phyloP scores from a whole-genome alignment of 2,329 filamentous ascomycete species.

The Pezicula radicicola region DNA sequence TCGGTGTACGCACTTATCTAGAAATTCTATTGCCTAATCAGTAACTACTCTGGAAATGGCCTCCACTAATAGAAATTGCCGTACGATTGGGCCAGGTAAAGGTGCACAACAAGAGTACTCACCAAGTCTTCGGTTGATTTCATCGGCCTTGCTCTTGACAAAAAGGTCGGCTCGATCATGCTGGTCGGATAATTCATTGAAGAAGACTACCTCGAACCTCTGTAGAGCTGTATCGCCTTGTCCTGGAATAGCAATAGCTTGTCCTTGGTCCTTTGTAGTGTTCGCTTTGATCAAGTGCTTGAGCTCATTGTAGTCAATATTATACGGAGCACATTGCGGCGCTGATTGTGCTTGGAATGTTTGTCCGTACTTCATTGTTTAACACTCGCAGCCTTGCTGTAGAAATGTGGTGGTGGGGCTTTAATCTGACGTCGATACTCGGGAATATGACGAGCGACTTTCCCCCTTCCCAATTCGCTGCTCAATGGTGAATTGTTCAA shows the following conservation, averaged over 20 bases:
- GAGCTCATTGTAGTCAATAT: slow-evolving; percentile 85
- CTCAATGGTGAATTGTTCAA: too few relatives aligned
- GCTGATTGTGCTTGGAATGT: slow-evolving; percentile 73
- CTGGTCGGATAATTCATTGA: slow-evolving; percentile 66
- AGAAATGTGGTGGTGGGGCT: neutral
- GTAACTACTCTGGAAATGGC: neutral
- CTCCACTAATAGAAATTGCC: too few relatives aligned
- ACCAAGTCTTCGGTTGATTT: slow-evolving; percentile 70
- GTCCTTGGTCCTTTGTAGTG: slow-evolving; percentile 68
- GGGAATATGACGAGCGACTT: neutral
- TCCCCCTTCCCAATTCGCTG: too few relatives aligned
- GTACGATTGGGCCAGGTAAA: too few relatives aligned
- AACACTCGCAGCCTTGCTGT: neutral
- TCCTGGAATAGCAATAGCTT: slow-evolving; percentile 72
- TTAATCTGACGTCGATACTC: neutral
- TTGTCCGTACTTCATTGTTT: slow-evolving; percentile 73
- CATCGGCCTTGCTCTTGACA: slow-evolving; percentile 74
- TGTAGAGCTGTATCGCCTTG: slow-evolving; percentile 55
- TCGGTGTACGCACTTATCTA: slow-evolving; percentile 18
- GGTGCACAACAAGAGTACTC: slow-evolving; percentile 26
- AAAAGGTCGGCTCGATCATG: slow-evolving; percentile 78
- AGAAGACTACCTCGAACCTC: slow-evolving; percentile 71
- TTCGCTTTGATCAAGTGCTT: slow-evolving; percentile 82
- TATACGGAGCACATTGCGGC: slow-evolving; percentile 79
- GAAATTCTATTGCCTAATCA: slow-evolving; percentile 16